Evolutionary conservation across 805 yeast species (phyloP).

Genomic region (Dipodascus albidus): DNA sequence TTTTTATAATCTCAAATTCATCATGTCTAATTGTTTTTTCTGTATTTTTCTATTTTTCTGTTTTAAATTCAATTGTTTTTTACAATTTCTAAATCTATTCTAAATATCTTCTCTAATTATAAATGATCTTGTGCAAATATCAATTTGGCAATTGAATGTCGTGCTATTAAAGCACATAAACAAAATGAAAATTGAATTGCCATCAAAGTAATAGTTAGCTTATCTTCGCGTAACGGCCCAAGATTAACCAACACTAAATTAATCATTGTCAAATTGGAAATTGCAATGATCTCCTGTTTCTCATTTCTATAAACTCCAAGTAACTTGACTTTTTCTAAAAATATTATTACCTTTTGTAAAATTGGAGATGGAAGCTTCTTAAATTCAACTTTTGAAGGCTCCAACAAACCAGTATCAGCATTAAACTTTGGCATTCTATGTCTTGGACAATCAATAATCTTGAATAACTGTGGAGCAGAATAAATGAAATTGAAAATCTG

Average conservation of each 20-base stretch:
- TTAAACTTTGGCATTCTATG: conserved; percentile 83
- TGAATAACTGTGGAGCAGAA: conserved; percentile 85
- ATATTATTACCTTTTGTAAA: conserved; percentile 26
- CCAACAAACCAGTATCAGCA: conserved; percentile 53
- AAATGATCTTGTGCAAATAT: conserved; percentile 84
- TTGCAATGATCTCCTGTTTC: conserved; percentile 25
- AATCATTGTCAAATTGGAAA: conserved; percentile 80
- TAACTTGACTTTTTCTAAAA: conserved; percentile 40
- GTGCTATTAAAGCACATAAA: conserved; percentile 45
- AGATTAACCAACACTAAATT: conserved; percentile 73
- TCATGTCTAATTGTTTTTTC: too few species aligned
- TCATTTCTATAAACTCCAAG: conserved; percentile 32
- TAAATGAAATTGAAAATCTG: conserved; percentile 85
- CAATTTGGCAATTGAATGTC: conserved; percentile 81
- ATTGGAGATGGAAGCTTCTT: conserved; percentile 16
- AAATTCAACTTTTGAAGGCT: conserved; percentile 45
- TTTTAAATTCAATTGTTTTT: too few species aligned
- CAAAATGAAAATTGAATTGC: conserved; percentile 58
- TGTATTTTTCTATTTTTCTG: too few species aligned
- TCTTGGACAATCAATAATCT: conserved; percentile 85
- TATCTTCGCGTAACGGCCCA: conserved; percentile 86
- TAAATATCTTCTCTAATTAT: conserved; percentile 36
- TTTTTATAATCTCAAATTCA: too few species aligned
- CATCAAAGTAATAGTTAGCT: conserved; percentile 50
- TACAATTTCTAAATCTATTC: background rate